Base-by-base conservation (phyloP, 441 rosid genomes). In the Croton setiger region DNA sequence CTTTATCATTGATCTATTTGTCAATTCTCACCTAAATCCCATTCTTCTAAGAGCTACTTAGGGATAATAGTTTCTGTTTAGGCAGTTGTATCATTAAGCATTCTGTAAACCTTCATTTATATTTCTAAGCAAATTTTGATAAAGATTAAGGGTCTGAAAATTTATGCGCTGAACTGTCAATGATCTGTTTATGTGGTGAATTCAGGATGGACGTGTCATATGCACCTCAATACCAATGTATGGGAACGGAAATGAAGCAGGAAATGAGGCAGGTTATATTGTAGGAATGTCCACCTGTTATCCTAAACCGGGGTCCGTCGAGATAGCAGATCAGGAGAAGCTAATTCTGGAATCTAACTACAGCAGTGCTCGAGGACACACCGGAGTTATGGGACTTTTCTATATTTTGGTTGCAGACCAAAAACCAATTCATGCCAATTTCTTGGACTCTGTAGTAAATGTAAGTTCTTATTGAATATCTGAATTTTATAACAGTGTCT, bases 241-340 rank as follows among this genome's bases (percentile, higher is more conserved):
- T 45, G 98, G 98, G 7, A 60, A 78, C 9, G 97, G 97, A 60
- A 74, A 48, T 11, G 93, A 91, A 76, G 84, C 89, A 9, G 98
- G 98, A 71, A 84, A 93, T 41, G 98, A 93, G 80, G 82, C 85
- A 61, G 98, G 96, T 67, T 93, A 91, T 60, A 73, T 91, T 41
- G 96, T 93, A 20, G 98, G 97, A 76, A 91, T 93, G 97, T 84
- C 98, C 3, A 75, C 97, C 5, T 93, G 95, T 79, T 91, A 89
- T 77, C 96, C 93, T 51, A 67, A 76, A 31, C 90, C 91, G 18
- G 91, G 94, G 6, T 74, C 84, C 21, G 71, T 88, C 66, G 83
- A 75, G 85, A 79, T 93, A 60, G 75, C 73, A 11, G 68, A 74
- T 27, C 83, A 87, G 49, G 97, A 93, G 75, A 83, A 74, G 49